Evolutionary conservation across 768 basidiomycete species (phyloP), one percentile per base, ranked within the genome.

Genomic region (Kwoniella bestiolae): DNA sequence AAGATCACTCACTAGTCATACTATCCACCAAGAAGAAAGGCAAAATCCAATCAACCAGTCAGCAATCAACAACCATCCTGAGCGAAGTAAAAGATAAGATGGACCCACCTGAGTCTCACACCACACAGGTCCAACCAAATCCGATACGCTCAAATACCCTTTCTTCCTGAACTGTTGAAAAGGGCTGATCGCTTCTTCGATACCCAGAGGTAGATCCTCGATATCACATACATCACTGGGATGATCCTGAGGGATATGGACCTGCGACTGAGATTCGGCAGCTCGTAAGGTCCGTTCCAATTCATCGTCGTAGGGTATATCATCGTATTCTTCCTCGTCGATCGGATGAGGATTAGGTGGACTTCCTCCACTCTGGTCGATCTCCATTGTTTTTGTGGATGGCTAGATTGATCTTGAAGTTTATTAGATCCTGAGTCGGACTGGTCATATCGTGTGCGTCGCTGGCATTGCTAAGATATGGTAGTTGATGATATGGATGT

Each of bases 101-200:
- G n/a, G n/a, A 66, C 78, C 64, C 60, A 80, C 79, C 59, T 80
- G 76, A 9, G 79, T 77, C 60, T 82, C 81, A 56, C 82, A 83
- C 82, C 82, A 83, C 5, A 74, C 56, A 0, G 81, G 78, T n/a
- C 76, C 80, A 1, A 80, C 79, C 11, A 83, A 69, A 66, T 83
- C 82, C 1, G 81, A 77, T 5, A 82, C 80, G 41, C 80, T 82
- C 57, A 83, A 75, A 49, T 70, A 78, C 7, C 75, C 79, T 50
- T 72, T 71, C 45, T 73, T 76, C 41, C 81, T 67, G 44, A 81
- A 81, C 88, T 86, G 84, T 85, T 63, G 52, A 47, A 74, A 78
- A 9, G 69, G 74, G 29, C 63, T 65, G 23, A 53, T 35, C 16
- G 38, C 63, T 47, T 21, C 47, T 18, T 14, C 32, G 21, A 29